Percentiles rank a stretch among this genome's conserved stretches.
Evolutionary conservation across 805 yeast species (phyloP).

Genomic region (Kregervanrija pseudodelftensis): DNA sequence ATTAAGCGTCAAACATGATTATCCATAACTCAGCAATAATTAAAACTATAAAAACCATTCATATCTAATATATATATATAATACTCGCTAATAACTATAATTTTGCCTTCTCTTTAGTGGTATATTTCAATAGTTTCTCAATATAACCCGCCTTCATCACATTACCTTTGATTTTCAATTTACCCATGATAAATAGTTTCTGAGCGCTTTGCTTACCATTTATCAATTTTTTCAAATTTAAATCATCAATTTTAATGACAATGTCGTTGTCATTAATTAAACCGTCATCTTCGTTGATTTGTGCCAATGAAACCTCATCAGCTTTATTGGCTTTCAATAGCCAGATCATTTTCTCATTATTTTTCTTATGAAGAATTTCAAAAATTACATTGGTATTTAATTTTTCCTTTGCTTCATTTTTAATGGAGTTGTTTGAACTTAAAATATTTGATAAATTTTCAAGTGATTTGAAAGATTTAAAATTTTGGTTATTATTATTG

Average conservation of each 20-base stretch:
- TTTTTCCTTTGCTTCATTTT: conserved; percentile 20
- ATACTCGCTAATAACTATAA: conserved; percentile 21
- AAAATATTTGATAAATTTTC: conserved; percentile 7
- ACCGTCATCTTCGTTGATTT: conserved; percentile 8
- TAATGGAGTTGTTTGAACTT: conserved; percentile 5
- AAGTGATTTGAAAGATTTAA: conserved; percentile 9
- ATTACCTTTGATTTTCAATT: conserved; percentile 82
- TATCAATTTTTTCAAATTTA: conserved; percentile 63
- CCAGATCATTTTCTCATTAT: conserved; percentile 53
- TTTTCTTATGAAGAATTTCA: conserved; percentile 56
- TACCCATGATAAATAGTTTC: conserved; percentile 76
- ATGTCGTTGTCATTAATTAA: conserved; percentile 50
- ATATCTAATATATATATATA: neutral
- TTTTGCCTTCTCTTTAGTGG: conserved; percentile 37
- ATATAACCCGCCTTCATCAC: conserved; percentile 83
- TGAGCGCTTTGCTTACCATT: conserved; percentile 80
- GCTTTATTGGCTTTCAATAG: conserved; percentile 48
- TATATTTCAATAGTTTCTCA: conserved; percentile 58
- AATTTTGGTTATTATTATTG: neutral
- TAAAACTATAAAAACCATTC: too few species aligned
- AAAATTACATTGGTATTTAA: conserved; percentile 61
- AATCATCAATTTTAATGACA: conserved; percentile 56
- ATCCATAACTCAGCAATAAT: too few species aligned
- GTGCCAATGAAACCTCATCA: conserved; percentile 38
- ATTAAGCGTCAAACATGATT: too few species aligned